Conservation (phyloP, 257 asterid genomes). For the Nicotiana undulata region DNA sequence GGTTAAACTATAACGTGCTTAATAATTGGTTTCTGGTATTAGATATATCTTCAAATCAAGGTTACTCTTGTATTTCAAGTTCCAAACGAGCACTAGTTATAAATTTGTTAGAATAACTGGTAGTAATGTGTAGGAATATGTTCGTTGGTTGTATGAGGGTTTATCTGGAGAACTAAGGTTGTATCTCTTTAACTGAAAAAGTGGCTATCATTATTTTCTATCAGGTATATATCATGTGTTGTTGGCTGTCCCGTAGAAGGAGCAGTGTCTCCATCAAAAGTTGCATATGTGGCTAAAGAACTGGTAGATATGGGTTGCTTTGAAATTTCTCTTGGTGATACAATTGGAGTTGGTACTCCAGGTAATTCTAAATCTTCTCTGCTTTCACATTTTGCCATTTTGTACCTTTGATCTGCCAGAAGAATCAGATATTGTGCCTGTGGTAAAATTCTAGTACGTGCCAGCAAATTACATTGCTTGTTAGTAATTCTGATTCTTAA, state of each 20-base stretch:
- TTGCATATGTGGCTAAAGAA: conserved; percentile 80
- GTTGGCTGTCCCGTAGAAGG: conserved; percentile 99
- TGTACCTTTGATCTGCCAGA: neutral
- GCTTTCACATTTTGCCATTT: neutral
- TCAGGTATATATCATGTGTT: conserved; percentile 83
- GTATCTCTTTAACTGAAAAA: neutral
- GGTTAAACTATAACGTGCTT: neutral
- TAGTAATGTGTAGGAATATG: neutral
- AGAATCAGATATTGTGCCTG: neutral
- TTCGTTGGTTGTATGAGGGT: neutral
- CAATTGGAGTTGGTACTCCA: conserved; percentile 95
- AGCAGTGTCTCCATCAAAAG: conserved; percentile 67
- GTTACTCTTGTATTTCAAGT: neutral
- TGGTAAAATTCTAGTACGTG: neutral
- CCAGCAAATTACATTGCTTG: neutral
- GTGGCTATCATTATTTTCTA: conserved; percentile 11
- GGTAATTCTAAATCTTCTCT: conserved; percentile 35
- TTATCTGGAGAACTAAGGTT: neutral
- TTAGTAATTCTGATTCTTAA: neutral
- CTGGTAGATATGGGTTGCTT: conserved; percentile 78
- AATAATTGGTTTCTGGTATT: neutral
- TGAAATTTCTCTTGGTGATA: conserved; percentile 95
- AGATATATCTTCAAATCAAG: neutral
- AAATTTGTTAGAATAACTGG: neutral
- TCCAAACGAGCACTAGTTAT: neutral